Percentiles rank a stretch among this genome's conserved stretches.
These are phyloP conservation scores for Pseudogymnoascus sp. DNA, from an alignment of 2,329 filamentous ascomycete genomes.

Conservation along the genomic window DNA sequence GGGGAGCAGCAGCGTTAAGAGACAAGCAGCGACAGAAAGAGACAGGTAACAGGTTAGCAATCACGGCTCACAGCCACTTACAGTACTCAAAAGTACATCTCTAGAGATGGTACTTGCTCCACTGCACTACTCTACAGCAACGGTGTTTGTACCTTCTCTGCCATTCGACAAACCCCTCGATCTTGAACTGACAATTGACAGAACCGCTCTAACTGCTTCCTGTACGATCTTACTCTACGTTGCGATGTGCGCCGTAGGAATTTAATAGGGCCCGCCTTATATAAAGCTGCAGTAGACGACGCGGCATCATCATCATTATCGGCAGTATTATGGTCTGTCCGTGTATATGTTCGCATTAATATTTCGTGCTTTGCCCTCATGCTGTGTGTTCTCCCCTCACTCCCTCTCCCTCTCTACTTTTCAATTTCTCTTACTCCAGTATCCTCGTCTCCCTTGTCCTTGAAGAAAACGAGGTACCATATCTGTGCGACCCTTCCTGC, in stretches of 20 bases:
- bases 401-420: not conserved
- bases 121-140: not conserved
- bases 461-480: not conserved
- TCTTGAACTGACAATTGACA: not conserved
- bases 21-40: not conserved
- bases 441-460: not conserved
- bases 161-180: not conserved
- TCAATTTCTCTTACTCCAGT: not conserved
- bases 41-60: not conserved
- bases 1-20: not conserved
- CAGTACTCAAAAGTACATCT: not conserved
- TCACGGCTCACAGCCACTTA: too few species aligned
- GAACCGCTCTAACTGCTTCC: not conserved
- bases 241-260: not conserved
- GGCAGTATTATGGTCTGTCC: not conserved
- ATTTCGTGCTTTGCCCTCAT: not conserved
- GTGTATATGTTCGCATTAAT: not conserved
- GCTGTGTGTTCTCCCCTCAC: not conserved
- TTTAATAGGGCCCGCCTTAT: not conserved
- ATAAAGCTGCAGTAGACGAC: not conserved
- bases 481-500: not conserved
- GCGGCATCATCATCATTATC: not conserved
- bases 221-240: not conserved
- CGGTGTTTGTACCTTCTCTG: not conserved
- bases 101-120: not conserved